A percentile compares a stretch with the other conserved stretches of the same genome.
These are phyloP conservation scores for Leucosporidium creatinivorum DNA, from an alignment of 768 basidiomycete species.

Conservation along the genomic window DNA sequence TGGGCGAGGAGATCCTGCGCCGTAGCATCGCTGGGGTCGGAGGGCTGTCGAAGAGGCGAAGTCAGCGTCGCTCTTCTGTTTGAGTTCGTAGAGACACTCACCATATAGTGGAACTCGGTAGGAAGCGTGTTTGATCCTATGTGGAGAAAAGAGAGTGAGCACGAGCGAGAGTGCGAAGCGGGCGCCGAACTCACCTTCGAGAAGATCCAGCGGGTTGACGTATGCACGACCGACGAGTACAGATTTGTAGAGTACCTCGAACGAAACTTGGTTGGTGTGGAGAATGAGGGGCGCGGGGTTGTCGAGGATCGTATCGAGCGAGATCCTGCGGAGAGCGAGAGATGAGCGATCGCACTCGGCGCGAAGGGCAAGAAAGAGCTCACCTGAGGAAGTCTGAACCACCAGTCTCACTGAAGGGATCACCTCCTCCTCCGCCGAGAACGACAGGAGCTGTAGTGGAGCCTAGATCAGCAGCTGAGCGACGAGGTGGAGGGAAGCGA, in stretches of 20 bases:
- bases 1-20: slow-evolving; percentile 48
- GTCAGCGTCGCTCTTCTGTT: slow-evolving; percentile 44
- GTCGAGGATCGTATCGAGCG: slow-evolving; percentile 17
- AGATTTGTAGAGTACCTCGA: slow-evolving; percentile 56
- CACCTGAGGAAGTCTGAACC: slow-evolving; percentile 17
- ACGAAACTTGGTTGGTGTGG: slow-evolving; percentile 52
- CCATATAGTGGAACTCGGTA: slow-evolving; percentile 61
- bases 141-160: not conserved
- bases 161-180: not conserved
- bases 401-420: slow-evolving; percentile 4
- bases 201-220: slow-evolving; percentile 47
- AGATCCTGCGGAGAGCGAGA: slow-evolving; percentile 2
- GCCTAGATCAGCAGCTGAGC: too few relatives aligned
- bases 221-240: slow-evolving; percentile 39
- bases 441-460: slow-evolving; percentile 9
- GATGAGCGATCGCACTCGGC: not conserved
- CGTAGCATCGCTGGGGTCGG: slow-evolving; percentile 58
- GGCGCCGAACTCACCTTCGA: not conserved
- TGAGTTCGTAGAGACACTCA: slow-evolving; percentile 49
- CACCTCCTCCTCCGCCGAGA: slow-evolving; percentile 14
- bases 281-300: slow-evolving; percentile 45
- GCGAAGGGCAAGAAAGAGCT: not conserved
- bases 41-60: slow-evolving; percentile 41
- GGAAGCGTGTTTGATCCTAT: slow-evolving; percentile 49
- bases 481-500: too few relatives aligned